These are phyloP conservation scores for Lumnitzera littorea DNA, from an alignment of 345 rosid genomes.

Conservation along the genomic window DNA sequence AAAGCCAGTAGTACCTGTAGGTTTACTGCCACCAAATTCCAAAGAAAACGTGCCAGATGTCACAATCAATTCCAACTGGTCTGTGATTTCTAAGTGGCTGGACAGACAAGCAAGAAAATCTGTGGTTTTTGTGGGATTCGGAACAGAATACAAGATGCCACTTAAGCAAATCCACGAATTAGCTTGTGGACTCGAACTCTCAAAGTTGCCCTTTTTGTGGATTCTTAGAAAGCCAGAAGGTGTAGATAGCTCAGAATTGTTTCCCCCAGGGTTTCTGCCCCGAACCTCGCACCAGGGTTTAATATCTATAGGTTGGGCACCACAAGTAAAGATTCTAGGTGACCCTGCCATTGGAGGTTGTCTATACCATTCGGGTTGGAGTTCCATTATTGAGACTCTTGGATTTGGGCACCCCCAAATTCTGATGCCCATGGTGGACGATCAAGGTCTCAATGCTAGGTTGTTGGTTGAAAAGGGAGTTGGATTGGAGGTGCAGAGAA, in stretches of 20 bases:
- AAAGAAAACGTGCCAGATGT: neutral
- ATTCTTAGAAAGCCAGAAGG: constrained; percentile 15
- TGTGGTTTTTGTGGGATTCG: constrained; percentile 29
- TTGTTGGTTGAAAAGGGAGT: constrained; percentile 16
- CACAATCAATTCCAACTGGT: constrained; percentile 8
- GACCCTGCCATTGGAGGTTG: constrained; percentile 21
- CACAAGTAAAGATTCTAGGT: constrained; percentile 14
- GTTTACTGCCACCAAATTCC: constrained; percentile 10
- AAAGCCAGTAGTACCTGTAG: constrained; percentile 15
- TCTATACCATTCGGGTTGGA: constrained; percentile 18
- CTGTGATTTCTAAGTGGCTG: constrained; percentile 13
- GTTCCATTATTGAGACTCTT: constrained; percentile 14
- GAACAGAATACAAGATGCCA: constrained; percentile 27
- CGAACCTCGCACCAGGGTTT: constrained; percentile 11
- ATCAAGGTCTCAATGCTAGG: constrained; percentile 19
- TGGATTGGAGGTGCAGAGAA: constrained; percentile 12
- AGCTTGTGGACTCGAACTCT: constrained; percentile 23
- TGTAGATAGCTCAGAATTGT: constrained; percentile 7
- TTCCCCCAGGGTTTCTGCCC: constrained; percentile 10
- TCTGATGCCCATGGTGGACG: constrained; percentile 15
- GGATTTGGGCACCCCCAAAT: constrained; percentile 18
- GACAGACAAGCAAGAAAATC: constrained; percentile 20
- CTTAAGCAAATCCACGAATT: constrained; percentile 20
- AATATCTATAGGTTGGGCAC: constrained; percentile 12
- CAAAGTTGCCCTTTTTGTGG: constrained; percentile 21